A percentile compares a stretch with the other conserved stretches of the same genome.
phyloP scores from a whole-genome alignment of 2,329 filamentous ascomycete genomes.

The Leptoxyphium fumago region DNA sequence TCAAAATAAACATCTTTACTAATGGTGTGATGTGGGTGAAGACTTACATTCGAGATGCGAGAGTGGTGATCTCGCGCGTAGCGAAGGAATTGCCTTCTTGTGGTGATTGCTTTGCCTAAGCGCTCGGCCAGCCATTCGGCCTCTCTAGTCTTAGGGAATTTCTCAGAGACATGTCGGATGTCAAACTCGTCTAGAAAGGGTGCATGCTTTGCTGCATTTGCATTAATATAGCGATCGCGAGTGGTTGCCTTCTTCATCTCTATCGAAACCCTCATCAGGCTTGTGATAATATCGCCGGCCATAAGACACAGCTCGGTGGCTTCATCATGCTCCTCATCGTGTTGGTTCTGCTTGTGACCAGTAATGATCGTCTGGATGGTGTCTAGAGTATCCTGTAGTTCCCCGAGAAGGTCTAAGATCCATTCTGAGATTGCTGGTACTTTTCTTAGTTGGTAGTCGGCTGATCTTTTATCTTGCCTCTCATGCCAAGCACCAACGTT shows the following conservation, averaged over 20 bases:
- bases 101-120: constrained; percentile 13
- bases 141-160: constrained; percentile 9
- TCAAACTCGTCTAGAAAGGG: constrained; percentile 10
- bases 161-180: constrained; percentile 11
- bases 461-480: constrained; percentile 7
- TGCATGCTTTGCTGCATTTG: constrained; percentile 4
- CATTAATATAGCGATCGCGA: constrained; percentile 13
- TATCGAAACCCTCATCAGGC: constrained; percentile 14
- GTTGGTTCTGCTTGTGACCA: background rate
- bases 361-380: background rate
- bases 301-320: constrained; percentile 10
- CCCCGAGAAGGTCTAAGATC: constrained; percentile 12
- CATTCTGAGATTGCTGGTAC: constrained; percentile 10
- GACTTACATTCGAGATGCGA: constrained; percentile 1
- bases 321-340: constrained; percentile 5
- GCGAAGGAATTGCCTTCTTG: constrained; percentile 11
- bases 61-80: constrained; percentile 11
- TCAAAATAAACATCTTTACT: background rate
- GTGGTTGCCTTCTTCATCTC: constrained; percentile 12
- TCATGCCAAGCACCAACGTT: constrained; percentile 17
- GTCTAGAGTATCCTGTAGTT: constrained; percentile 6
- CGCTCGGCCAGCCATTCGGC: constrained; percentile 9
- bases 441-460: constrained; percentile 14
- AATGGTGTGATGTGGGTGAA: background rate
- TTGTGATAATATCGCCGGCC: constrained; percentile 9